Evolutionary conservation across 768 basidiomycete genomes (phyloP).

Genomic region (Lepiota brunneoincarnata): DNA sequence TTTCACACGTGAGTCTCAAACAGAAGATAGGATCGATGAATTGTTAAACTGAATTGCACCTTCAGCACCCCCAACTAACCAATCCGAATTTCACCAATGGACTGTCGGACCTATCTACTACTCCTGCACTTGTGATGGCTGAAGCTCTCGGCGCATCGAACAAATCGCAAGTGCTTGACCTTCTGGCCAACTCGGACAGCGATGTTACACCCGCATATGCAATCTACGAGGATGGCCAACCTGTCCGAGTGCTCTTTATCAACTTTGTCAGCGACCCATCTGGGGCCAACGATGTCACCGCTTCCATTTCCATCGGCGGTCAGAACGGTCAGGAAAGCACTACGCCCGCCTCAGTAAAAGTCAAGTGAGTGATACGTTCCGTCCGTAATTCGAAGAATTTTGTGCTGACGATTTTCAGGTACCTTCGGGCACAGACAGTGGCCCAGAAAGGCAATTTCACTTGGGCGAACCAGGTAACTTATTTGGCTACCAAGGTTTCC

Average conservation of each 20-base stretch:
- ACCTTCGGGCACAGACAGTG: constrained; percentile 46
- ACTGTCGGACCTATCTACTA: constrained; percentile 78
- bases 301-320: constrained; percentile 45
- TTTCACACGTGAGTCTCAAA: constrained; percentile 47
- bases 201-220: constrained; percentile 65
- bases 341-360: constrained; percentile 46
- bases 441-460: constrained; percentile 55
- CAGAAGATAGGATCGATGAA: no score
- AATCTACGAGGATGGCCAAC: constrained; percentile 67
- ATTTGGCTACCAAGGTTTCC: background rate
- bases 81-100: constrained; percentile 64
- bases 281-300: constrained; percentile 55
- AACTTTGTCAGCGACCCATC: constrained; percentile 66
- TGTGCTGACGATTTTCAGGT: constrained; percentile 32
- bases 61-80: constrained; percentile 53
- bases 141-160: constrained; percentile 67
- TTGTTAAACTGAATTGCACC: background rate
- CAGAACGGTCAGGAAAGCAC: constrained; percentile 32
- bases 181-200: constrained; percentile 48
- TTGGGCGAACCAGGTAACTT: constrained; percentile 58
- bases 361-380: constrained; percentile 43
- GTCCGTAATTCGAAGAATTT: background rate
- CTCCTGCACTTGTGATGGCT: constrained; percentile 63
- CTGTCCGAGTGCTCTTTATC: constrained; percentile 62
- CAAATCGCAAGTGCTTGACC: constrained; percentile 61